These are phyloP conservation scores for Auxenochlorella protothecoides DNA, from an alignment of 139 green algal species.

Conservation along the genomic window DNA sequence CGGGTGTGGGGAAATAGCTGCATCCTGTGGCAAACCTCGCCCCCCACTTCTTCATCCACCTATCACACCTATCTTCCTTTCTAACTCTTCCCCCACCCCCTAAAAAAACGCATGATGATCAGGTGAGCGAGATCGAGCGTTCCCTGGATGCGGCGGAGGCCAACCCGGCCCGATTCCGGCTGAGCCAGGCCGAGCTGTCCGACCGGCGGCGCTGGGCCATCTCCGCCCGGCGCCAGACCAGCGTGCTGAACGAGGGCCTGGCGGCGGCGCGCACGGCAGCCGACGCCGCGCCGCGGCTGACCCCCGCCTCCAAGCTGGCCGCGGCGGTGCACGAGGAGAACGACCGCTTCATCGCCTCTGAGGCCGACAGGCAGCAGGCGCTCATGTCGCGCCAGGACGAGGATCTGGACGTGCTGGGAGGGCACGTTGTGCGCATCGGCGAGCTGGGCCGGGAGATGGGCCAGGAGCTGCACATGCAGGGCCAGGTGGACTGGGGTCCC, in stretches of 20 bases:
- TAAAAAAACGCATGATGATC: neutral
- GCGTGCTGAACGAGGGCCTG: constrained; percentile 11
- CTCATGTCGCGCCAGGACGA: constrained; percentile 70
- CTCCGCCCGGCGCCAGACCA: constrained; percentile 23
- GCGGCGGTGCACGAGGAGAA: constrained; percentile 41
- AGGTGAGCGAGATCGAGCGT: constrained; percentile 65
- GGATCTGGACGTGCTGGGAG: constrained; percentile 59
- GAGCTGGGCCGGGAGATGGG: constrained; percentile 64
- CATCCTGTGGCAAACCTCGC: neutral
- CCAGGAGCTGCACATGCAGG: constrained; percentile 57
- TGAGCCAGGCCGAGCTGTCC: constrained; percentile 56
- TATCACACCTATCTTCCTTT: neutral
- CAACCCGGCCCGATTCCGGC: constrained; percentile 61
- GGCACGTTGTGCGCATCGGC: constrained; percentile 61
- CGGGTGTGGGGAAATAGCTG: neutral
- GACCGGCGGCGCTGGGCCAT: constrained; percentile 56
- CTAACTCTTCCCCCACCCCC: neutral
- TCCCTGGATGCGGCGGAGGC: constrained; percentile 61
- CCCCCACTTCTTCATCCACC: neutral
- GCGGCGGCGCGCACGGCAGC: constrained; percentile 20
- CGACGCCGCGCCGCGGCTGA: neutral
- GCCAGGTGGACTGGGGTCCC: neutral
- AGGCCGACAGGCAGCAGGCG: constrained; percentile 52
- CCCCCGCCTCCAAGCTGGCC: constrained; percentile 19
- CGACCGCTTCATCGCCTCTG: constrained; percentile 45